These are phyloP conservation scores for Penicillium samsonianum DNA, from an alignment of 495 filamentous ascomycete genomes.

Conservation along the genomic window DNA sequence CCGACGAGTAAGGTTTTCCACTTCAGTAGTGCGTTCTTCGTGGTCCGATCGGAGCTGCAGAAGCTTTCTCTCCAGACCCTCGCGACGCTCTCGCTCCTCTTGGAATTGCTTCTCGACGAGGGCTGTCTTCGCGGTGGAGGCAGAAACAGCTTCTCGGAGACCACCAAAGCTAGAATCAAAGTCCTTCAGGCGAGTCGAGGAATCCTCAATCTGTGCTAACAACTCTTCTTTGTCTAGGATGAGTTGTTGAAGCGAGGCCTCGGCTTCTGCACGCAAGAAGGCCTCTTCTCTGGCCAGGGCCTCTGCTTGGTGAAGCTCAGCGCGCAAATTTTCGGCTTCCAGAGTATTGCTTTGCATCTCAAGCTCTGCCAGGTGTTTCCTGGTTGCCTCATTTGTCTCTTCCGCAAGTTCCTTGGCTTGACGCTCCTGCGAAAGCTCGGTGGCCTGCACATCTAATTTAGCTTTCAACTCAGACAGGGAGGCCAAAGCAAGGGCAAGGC, in stretches of 20 bases:
- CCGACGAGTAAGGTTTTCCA: slow-evolving; percentile 71
- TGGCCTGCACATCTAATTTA: slow-evolving; percentile 63
- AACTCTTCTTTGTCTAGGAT: slow-evolving; percentile 83
- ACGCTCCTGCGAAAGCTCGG: slow-evolving; percentile 77
- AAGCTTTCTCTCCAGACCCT: slow-evolving; percentile 77
- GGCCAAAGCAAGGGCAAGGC: slow-evolving; percentile 77
- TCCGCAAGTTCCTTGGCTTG: slow-evolving; percentile 81
- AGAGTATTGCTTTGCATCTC: slow-evolving; percentile 81
- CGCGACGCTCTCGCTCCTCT: slow-evolving; percentile 76
- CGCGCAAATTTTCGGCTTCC: slow-evolving; percentile 80
- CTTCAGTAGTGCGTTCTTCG: slow-evolving; percentile 77
- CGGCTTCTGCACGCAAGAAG: slow-evolving; percentile 70
- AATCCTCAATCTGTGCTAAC: slow-evolving; percentile 66
- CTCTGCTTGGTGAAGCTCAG: slow-evolving; percentile 77
- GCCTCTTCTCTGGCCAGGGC: slow-evolving; percentile 76
- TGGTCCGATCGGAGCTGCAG: slow-evolving; percentile 79
- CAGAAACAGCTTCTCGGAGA: slow-evolving; percentile 75
- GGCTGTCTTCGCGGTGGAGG: slow-evolving; percentile 71
- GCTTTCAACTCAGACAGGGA: slow-evolving; percentile 73
- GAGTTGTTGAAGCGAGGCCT: slow-evolving; percentile 69
- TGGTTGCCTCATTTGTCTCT: slow-evolving; percentile 78
- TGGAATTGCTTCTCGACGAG: slow-evolving; percentile 80
- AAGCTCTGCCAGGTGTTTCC: slow-evolving; percentile 79
- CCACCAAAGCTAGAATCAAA: slow-evolving; percentile 70
- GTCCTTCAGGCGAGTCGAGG: slow-evolving; percentile 64